These are phyloP conservation scores for Exophiala sideris DNA, from an alignment of 2,329 filamentous ascomycete species.

Conservation along the genomic window DNA sequence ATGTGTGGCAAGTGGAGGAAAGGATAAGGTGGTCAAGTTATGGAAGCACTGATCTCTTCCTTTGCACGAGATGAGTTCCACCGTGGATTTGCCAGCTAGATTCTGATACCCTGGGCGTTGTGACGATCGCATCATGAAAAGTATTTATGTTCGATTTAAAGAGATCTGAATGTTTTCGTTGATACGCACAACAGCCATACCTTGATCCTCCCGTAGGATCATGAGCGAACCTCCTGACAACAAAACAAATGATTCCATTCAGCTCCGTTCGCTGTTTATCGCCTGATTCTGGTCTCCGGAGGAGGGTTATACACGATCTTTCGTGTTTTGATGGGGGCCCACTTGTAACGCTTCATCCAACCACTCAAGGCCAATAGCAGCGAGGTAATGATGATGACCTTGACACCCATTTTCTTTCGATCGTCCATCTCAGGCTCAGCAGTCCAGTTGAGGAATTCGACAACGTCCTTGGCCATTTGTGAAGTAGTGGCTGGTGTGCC, in stretches of 20 bases:
- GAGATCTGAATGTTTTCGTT: conserved; percentile 17
- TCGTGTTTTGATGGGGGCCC: conserved; percentile 90
- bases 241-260: background rate
- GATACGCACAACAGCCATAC: conserved; percentile 19
- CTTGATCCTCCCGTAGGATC: background rate
- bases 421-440: conserved; percentile 99
- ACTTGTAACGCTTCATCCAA: conserved; percentile 99
- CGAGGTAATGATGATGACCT: conserved; percentile 78
- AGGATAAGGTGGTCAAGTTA: conserved; percentile 73
- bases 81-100: background rate
- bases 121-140: background rate
- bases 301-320: conserved; percentile 78
- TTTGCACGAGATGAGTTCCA: background rate
- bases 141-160: conserved; percentile 6
- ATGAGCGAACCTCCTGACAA: conserved; percentile 1
- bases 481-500: conserved; percentile 89
- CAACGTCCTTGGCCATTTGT: conserved; percentile 99
- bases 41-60: conserved; percentile 54
- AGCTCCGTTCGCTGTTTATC: background rate
- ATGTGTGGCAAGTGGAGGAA: conserved; percentile 84
- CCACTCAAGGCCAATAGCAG: conserved; percentile 82
- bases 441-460: conserved; percentile 98
- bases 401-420: conserved; percentile 99
- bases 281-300: background rate
- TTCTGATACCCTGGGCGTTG: background rate